A percentile compares a stretch with the other conserved stretches of the same genome.
These are phyloP conservation scores for Mycosphaerelloides madeirae DNA, from an alignment of 2,329 filamentous ascomycete genomes.

Conservation along the genomic window DNA sequence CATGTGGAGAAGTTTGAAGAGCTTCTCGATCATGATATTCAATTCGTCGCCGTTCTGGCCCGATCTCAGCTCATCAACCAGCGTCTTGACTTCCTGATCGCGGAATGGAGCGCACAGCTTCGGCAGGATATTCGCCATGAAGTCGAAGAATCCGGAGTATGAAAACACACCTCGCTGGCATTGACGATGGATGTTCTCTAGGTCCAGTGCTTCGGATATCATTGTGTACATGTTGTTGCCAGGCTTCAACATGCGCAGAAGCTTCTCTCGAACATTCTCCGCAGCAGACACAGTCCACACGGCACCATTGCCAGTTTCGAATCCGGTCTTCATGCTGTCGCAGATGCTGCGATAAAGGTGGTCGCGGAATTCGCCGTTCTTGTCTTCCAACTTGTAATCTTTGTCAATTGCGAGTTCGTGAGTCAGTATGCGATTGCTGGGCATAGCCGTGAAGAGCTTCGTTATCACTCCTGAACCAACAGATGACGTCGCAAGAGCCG, in stretches of 20 bases:
- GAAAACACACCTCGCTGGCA: slow-evolving; percentile 70
- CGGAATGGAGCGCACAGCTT: slow-evolving; percentile 76
- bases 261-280: slow-evolving; percentile 64
- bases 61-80: slow-evolving; percentile 53
- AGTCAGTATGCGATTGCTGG: slow-evolving; percentile 68
- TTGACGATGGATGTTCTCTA: slow-evolving; percentile 64
- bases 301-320: slow-evolving; percentile 61
- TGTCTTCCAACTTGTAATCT: slow-evolving; percentile 64
- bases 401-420: slow-evolving; percentile 77
- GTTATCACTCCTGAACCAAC: slow-evolving; percentile 41
- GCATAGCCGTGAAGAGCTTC: slow-evolving; percentile 57
- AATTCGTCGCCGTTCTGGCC: slow-evolving; percentile 37
- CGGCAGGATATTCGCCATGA: slow-evolving; percentile 69
- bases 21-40: slow-evolving; percentile 66
- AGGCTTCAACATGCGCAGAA: slow-evolving; percentile 65
- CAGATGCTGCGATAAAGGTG: slow-evolving; percentile 57
- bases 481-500: slow-evolving; percentile 12
- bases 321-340: slow-evolving; percentile 57
- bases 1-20: slow-evolving; percentile 69
- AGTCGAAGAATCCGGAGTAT: slow-evolving; percentile 73
- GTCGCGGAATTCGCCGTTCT: slow-evolving; percentile 55
- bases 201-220: slow-evolving; percentile 70
- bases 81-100: slow-evolving; percentile 67
- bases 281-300: slow-evolving; percentile 66
- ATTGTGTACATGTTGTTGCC: slow-evolving; percentile 69